phyloP scores from a whole-genome alignment of 2,329 filamentous ascomycete genomes.

The Verticillium isaacii region DNA sequence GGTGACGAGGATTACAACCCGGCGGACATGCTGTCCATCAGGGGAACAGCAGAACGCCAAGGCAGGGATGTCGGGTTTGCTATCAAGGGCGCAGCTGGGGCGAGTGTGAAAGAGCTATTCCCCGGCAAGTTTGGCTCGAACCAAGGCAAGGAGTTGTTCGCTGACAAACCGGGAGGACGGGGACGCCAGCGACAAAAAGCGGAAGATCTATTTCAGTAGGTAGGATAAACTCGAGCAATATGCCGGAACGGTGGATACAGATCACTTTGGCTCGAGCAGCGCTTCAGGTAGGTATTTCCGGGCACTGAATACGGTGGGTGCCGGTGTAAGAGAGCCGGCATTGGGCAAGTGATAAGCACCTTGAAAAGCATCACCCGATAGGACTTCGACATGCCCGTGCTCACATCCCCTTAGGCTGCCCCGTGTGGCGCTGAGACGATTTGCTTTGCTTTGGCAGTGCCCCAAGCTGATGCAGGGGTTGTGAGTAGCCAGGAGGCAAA shows the following conservation, averaged over 20 bases:
- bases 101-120: conserved; percentile 60
- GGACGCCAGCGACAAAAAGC: conserved; percentile 60
- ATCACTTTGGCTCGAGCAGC: too few relatives aligned
- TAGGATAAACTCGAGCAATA: conserved; percentile 2
- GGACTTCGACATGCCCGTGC: too few relatives aligned
- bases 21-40: conserved; percentile 47
- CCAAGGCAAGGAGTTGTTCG: conserved; percentile 65
- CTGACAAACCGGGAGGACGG: conserved; percentile 53
- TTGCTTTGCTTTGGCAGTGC: too few relatives aligned
- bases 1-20: background rate
- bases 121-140: conserved; percentile 59
- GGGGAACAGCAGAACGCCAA: conserved; percentile 47
- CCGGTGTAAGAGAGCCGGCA: too few relatives aligned
- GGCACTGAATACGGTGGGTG: too few relatives aligned
- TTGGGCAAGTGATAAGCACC: too few relatives aligned
- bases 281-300: too few relatives aligned
- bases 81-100: conserved; percentile 60
- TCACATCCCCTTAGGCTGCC: too few relatives aligned
- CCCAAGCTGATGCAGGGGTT: too few relatives aligned
- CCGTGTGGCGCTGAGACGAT: too few relatives aligned
- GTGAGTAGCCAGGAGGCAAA: too few relatives aligned
- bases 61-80: conserved; percentile 47
- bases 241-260: background rate
- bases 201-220: conserved; percentile 65
- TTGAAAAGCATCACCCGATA: too few relatives aligned